These are phyloP conservation scores for barrel medic (Medicago truncatula) DNA, from an alignment of 306 rosid genomes.

Conservation along the genomic window DNA sequence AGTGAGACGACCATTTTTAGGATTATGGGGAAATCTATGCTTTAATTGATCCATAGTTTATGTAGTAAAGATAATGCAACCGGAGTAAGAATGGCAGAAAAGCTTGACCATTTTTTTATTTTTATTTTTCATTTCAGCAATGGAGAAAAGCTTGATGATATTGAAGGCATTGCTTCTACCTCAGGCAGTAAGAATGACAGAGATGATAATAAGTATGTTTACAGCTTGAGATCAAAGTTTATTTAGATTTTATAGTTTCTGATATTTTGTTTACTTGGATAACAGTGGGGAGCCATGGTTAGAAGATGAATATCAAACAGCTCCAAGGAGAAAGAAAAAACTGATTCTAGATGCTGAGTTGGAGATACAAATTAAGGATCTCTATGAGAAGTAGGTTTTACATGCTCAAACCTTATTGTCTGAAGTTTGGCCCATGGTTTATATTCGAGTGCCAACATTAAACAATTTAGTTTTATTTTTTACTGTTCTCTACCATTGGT, in stretches of 20 bases:
- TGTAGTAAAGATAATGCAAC: constrained; percentile 22
- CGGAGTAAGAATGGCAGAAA: not conserved
- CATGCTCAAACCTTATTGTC: constrained; percentile 20
- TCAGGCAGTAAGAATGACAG: constrained; percentile 45
- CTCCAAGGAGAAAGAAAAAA: constrained; percentile 65
- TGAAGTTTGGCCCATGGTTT: constrained; percentile 31
- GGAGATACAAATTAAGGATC: constrained; percentile 74
- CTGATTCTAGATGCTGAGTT: constrained; percentile 65
- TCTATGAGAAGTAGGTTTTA: constrained; percentile 73
- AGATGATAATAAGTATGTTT: constrained; percentile 51
- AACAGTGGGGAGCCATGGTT: constrained; percentile 57
- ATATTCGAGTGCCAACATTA: constrained; percentile 15
- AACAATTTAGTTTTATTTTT: constrained; percentile 11
- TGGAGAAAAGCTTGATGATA: constrained; percentile 47
- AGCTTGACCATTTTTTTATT: not conserved
- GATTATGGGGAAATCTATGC: constrained; percentile 28
- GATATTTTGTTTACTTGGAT: constrained; percentile 47
- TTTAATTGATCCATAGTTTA: constrained; percentile 16
- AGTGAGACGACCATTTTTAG: constrained; percentile 18
- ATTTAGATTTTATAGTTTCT: constrained; percentile 34
- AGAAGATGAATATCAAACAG: constrained; percentile 51
- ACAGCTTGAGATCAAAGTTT: constrained; percentile 33
- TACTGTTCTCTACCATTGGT: not conserved
- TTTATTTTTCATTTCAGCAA: constrained; percentile 32
- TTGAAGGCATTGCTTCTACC: constrained; percentile 52